Evolutionary conservation across 2,329 filamentous ascomycete species (phyloP), one percentile per base, ranked within the genome.

Genomic region (Penicillium aurantiogriseum): DNA sequence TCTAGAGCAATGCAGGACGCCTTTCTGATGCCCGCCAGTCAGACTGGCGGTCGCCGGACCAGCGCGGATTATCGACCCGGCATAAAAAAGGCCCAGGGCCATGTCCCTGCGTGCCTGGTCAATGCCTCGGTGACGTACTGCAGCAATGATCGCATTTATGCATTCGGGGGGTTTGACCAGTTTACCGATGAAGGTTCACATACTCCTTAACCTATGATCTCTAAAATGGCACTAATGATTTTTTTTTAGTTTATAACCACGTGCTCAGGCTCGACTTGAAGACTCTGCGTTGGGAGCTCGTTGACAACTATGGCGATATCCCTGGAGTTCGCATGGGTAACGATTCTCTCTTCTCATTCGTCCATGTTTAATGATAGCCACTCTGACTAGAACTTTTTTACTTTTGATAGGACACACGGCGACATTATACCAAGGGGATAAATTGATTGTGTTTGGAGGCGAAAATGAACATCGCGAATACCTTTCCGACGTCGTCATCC

Each of bases 41-140:
- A 92, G 15, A 80, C 87, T 58, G 90, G 89, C 73, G 83, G 82
- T 66, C 82, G 84, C 57, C 75, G 78, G 58, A 79, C 82, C 21
- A 82, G 82, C 58, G 81, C 81, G 55, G 91, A 95, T 63, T 95
- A 96, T 76, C 88, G 89, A 49, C 93, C 93, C 36, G 90, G 88
- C 72, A 90, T 96, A 60, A 93, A 85, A 38, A 87, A 88, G 68
- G 90, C 89, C 13, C 80, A 89, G 48, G 89, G 89, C 46, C 87
- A 91, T 76, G 86, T 92, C 64, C 94, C 94, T 38, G 92, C 94
- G 36, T 97, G 93, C 71, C 83, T 99, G 49, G 93, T 99, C 65
- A 99, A 99, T 80, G 94, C 94, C 51, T 97, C 94, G 0, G 93
- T 97, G 59, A 99, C 94, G n/a, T 97, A 96, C 74, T 96, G 94